phyloP scores from a whole-genome alignment of 345 rosid genomes.

The Kandelia obovata region DNA sequence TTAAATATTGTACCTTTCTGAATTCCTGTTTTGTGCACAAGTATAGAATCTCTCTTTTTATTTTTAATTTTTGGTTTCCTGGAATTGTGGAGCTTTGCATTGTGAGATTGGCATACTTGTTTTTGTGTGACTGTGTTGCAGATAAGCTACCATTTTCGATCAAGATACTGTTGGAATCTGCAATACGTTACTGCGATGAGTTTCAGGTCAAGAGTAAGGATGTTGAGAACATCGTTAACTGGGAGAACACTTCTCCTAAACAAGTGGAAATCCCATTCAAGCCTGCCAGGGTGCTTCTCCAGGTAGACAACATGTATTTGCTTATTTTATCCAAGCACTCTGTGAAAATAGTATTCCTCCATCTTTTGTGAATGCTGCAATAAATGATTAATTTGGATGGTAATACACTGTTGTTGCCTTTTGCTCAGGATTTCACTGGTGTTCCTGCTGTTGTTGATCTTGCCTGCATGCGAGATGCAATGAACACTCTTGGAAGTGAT shows the following conservation, averaged over 20 bases:
- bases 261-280: conserved; percentile 78
- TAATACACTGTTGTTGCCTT: not conserved
- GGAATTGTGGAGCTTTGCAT: not conserved
- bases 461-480: conserved; percentile 83
- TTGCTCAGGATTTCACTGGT: conserved; percentile 64
- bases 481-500: conserved; percentile 68
- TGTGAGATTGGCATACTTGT: not conserved
- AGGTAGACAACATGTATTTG: conserved; percentile 31
- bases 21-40: not conserved
- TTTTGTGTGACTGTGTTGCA: conserved; percentile 25
- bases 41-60: not conserved
- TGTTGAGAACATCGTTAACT: conserved; percentile 80
- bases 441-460: conserved; percentile 88
- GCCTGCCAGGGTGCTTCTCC: conserved; percentile 80
- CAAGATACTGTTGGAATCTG: conserved; percentile 70
- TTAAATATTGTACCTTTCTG: too few relatives aligned
- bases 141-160: conserved; percentile 69
- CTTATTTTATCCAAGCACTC: not conserved
- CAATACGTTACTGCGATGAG: conserved; percentile 74
- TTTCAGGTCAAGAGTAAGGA: conserved; percentile 72
- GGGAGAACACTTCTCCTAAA: conserved; percentile 68
- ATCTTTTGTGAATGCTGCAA: not conserved
- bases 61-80: not conserved
- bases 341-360: not conserved
- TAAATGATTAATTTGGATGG: too few relatives aligned